Conservation (phyloP, 805 yeast genomes). For the Kodamaea restingae region DNA sequence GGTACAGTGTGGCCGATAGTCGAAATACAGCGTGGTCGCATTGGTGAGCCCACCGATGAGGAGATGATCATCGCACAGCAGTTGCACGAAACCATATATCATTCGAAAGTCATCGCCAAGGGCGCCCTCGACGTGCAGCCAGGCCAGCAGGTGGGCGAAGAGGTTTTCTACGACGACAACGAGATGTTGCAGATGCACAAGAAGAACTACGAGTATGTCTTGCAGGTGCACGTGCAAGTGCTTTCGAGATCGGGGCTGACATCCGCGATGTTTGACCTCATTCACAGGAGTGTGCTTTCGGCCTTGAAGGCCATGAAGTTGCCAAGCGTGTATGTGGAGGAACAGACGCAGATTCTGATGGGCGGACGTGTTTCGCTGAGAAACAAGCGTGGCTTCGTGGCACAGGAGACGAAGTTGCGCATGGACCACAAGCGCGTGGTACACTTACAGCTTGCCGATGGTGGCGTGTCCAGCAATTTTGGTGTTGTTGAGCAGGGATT, state of each 20-base stretch:
- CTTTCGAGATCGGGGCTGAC: constrained; percentile 65
- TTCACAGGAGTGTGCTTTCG: constrained; percentile 61
- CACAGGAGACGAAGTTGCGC: constrained; percentile 29
- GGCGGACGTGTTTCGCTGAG: constrained; percentile 5
- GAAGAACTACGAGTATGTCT: constrained; percentile 15
- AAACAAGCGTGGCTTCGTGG: constrained; percentile 9
- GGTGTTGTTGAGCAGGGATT: constrained; percentile 50
- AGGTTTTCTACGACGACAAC: constrained; percentile 24
- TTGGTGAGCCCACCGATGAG: constrained; percentile 81
- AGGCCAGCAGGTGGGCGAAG: constrained; percentile 16
- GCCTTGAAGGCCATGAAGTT: constrained; percentile 59
- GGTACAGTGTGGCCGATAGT: constrained; percentile 64
- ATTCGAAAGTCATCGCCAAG: constrained; percentile 50
- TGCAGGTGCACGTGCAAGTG: constrained; percentile 71
- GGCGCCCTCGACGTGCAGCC: constrained; percentile 18
- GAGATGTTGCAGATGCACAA: constrained; percentile 14
- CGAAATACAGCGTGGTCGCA: constrained; percentile 68
- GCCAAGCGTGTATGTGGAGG: constrained; percentile 64
- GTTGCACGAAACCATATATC: constrained; percentile 55
- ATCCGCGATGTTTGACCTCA: constrained; percentile 66
- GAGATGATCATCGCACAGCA: constrained; percentile 73
- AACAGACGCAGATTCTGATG: constrained; percentile 9
- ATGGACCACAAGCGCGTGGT: constrained; percentile 45
- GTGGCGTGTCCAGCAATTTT: constrained; percentile 50
- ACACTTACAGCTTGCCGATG: constrained; percentile 17